Conservation (phyloP, 306 rosid species). For the Malus asiatica region DNA sequence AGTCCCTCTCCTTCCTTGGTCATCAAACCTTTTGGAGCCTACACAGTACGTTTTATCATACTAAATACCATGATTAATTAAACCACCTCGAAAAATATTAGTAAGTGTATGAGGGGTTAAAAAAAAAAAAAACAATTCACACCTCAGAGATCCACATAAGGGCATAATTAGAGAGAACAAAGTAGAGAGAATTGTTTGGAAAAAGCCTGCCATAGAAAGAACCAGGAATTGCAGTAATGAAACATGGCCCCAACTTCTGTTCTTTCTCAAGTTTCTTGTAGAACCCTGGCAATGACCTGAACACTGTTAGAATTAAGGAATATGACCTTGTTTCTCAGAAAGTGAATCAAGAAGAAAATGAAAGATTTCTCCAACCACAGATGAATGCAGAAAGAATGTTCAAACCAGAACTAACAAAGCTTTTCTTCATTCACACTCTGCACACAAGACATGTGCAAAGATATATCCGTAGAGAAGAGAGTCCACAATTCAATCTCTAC, state of each 20-base stretch:
- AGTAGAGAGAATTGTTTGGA: constrained; percentile 16
- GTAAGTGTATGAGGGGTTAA: background rate
- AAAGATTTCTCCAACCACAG: too few species aligned
- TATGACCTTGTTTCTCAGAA: too few species aligned
- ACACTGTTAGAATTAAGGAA: too few species aligned
- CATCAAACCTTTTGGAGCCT: constrained; percentile 21
- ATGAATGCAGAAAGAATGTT: too few species aligned
- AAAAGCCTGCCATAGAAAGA: constrained; percentile 47
- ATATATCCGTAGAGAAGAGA: too few species aligned
- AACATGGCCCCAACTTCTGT: constrained; percentile 15
- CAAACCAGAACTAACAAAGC: too few species aligned
- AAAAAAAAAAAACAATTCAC: background rate
- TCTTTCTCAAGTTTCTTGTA: background rate
- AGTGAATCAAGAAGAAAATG: too few species aligned
- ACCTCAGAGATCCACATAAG: constrained; percentile 44
- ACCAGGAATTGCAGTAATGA: constrained; percentile 39
- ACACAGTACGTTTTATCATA: background rate
- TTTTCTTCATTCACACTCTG: too few species aligned
- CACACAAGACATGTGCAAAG: too few species aligned
- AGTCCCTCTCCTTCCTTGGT: background rate
- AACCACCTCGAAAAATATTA: background rate
- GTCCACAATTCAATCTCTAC: too few species aligned
- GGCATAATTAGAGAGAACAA: constrained; percentile 34
- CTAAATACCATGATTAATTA: background rate
- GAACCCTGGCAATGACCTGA: constrained; percentile 27